phyloP scores from a whole-genome alignment of 176 grass and related monocot genomes.

The Juncus effusus region DNA sequence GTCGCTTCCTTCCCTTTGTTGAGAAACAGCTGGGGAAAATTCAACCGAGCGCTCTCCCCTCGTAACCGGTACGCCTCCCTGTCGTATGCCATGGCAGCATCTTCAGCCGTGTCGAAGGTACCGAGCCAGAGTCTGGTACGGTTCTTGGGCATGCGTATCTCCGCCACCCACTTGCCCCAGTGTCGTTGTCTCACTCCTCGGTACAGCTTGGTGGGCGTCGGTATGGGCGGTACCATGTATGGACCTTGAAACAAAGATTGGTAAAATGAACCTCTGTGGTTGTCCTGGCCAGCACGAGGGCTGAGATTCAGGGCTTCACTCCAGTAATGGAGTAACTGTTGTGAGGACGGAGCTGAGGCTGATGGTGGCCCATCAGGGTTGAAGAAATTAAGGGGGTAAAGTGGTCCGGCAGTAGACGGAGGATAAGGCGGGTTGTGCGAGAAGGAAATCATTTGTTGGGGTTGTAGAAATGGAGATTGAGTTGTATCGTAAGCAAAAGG shows the following conservation, averaged over 20 bases:
- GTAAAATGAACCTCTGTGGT: slow-evolving; percentile 27
- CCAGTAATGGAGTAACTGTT: slow-evolving; percentile 63
- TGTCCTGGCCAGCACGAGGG: slow-evolving; percentile 41
- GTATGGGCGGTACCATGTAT: slow-evolving; percentile 32
- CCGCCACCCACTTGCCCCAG: slow-evolving; percentile 99
- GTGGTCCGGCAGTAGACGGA: slow-evolving; percentile 20
- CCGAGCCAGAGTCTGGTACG: slow-evolving; percentile 91
- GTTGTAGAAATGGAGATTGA: slow-evolving; percentile 27
- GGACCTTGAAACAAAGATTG: slow-evolving; percentile 45
- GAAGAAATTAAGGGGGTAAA: slow-evolving; percentile 47
- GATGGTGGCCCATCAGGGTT: slow-evolving; percentile 21
- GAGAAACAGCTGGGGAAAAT: slow-evolving; percentile 87
- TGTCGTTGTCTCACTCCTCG: slow-evolving; percentile 92
- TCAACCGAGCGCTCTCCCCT: slow-evolving; percentile 84
- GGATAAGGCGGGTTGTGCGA: slow-evolving; percentile 16
- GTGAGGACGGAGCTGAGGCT: slow-evolving; percentile 14
- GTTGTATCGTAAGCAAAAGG: slow-evolving; percentile 58
- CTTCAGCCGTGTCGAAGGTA: slow-evolving; percentile 96
- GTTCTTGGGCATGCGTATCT: slow-evolving; percentile 90
- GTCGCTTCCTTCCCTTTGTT: slow-evolving; percentile 42
- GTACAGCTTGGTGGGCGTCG: slow-evolving; percentile 58
- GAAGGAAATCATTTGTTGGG: slow-evolving; percentile 75
- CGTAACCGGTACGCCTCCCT: slow-evolving; percentile 85
- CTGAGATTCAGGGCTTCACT: slow-evolving; percentile 72
- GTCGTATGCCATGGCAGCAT: slow-evolving; percentile 95